Percentiles rank a stretch among this genome's conserved stretches.
phyloP scores from a whole-genome alignment of 2,329 filamentous ascomycete species.

The Phyllosticta paracitricarpa region DNA sequence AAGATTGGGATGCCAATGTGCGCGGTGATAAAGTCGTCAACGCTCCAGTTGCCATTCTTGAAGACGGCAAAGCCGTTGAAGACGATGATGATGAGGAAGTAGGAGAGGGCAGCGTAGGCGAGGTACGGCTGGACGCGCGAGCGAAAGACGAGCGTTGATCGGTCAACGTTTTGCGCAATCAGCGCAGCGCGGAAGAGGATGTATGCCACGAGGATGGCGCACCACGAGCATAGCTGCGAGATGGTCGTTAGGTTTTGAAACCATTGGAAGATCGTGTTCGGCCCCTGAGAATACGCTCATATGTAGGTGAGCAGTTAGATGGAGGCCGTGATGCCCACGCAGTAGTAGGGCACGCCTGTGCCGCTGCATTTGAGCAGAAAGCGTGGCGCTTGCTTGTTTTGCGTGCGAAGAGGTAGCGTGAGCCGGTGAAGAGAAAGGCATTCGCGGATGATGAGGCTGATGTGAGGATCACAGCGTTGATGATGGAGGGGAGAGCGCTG shows the following conservation, averaged over 20 bases:
- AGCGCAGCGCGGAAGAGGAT: conserved; percentile 18
- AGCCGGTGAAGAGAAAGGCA: conserved; percentile 49
- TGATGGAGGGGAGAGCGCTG: conserved; percentile 55
- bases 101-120: conserved; percentile 50
- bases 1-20: conserved; percentile 35
- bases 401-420: conserved; percentile 41
- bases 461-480: conserved; percentile 68
- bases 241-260: conserved; percentile 23
- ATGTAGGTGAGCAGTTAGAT: conserved; percentile 49
- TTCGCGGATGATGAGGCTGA: conserved; percentile 63
- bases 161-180: conserved; percentile 15
- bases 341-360: conserved; percentile 32
- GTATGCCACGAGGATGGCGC: conserved; percentile 19
- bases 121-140: conserved; percentile 40
- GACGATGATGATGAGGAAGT: conserved; percentile 53
- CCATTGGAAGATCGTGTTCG: conserved; percentile 21
- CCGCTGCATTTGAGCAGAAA: conserved; percentile 41
- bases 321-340: conserved; percentile 34
- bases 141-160: conserved; percentile 37
- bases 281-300: conserved; percentile 33
- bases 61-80: conserved; percentile 43
- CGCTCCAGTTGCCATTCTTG: conserved; percentile 1
- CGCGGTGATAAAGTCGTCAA: conserved; percentile 37
- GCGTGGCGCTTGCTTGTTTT: conserved; percentile 43
- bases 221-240: conserved; percentile 22